Percentiles rank a stretch among this genome's conserved stretches.
These are phyloP conservation scores for Amylostereum chailletii DNA, from an alignment of 1,284 basidiomycete species.

Conservation along the genomic window DNA sequence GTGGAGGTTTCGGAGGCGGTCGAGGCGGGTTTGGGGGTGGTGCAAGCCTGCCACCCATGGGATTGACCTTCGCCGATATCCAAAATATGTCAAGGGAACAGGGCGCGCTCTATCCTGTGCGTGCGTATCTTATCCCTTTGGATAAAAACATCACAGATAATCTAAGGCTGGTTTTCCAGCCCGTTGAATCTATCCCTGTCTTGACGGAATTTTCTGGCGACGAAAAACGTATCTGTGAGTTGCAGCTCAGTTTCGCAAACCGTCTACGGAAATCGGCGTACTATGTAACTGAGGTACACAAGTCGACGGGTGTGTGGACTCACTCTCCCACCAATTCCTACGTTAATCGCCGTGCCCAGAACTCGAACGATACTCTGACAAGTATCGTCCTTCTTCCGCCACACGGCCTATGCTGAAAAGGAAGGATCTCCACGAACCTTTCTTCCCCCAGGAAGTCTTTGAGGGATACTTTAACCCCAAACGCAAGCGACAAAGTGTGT, in stretches of 20 bases:
- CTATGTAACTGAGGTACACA: constrained; percentile 62
- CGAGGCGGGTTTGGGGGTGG: constrained; percentile 27
- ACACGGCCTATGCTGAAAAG: constrained; percentile 58
- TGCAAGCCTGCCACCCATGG: constrained; percentile 57
- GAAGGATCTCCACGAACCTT: constrained; percentile 60
- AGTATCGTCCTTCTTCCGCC: constrained; percentile 54
- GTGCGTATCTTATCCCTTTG: constrained; percentile 18
- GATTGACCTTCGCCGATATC: constrained; percentile 69
- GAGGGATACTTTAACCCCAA: constrained; percentile 71
- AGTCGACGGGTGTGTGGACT: constrained; percentile 45
- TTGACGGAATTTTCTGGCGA: constrained; percentile 53
- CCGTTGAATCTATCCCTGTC: constrained; percentile 51
- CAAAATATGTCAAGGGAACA: constrained; percentile 66
- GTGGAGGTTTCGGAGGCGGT: constrained; percentile 43
- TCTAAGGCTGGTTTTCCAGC: constrained; percentile 25
- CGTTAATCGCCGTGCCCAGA: neutral
- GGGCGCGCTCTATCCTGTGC: constrained; percentile 69
- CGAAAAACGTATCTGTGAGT: constrained; percentile 53
- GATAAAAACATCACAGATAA: constrained; percentile 5
- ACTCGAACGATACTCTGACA: constrained; percentile 72
- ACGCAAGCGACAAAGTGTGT: constrained; percentile 49
- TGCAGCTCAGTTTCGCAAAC: constrained; percentile 57
- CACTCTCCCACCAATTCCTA: neutral
- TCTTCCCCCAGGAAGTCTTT: constrained; percentile 70
- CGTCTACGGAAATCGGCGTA: constrained; percentile 61